These are phyloP conservation scores for Bryoerythrophyllum caledonicum DNA, from an alignment of 225 moss, liverwort and hornwort genomes.

Conservation along the genomic window DNA sequence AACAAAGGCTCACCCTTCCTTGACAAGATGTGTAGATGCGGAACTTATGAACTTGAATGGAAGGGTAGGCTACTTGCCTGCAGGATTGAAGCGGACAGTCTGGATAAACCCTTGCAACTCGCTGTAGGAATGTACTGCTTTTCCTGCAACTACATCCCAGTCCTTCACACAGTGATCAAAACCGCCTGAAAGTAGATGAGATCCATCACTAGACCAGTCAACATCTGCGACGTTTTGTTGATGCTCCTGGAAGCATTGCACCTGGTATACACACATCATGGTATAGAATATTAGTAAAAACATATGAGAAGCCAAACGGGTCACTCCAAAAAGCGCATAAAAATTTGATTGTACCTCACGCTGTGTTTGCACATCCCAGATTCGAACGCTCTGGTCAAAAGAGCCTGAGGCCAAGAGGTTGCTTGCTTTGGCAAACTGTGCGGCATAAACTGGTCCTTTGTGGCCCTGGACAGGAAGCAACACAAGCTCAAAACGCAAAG, in stretches of 20 bases:
- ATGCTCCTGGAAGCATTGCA: slow-evolving; percentile 92
- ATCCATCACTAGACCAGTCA: slow-evolving; percentile 91
- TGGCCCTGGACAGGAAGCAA: slow-evolving; percentile 64
- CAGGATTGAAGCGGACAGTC: slow-evolving; percentile 87
- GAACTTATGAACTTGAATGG: background rate
- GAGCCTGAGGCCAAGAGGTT: slow-evolving; percentile 92
- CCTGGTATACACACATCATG: slow-evolving; percentile 44
- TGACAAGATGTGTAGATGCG: slow-evolving; percentile 1
- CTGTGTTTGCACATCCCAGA: slow-evolving; percentile 90
- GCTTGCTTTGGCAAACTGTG: slow-evolving; percentile 80
- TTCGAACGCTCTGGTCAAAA: slow-evolving; percentile 84
- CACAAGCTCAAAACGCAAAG: slow-evolving; percentile 12
- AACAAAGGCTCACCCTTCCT: slow-evolving; percentile 12
- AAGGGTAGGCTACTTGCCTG: slow-evolving; percentile 49
- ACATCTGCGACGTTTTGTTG: slow-evolving; percentile 90
- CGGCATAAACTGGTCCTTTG: slow-evolving; percentile 87
- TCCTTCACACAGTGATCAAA: slow-evolving; percentile 97
- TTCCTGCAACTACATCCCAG: slow-evolving; percentile 83
- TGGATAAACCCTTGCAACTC: slow-evolving; percentile 93
- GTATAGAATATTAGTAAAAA: slow-evolving; percentile 14
- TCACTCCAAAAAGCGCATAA: slow-evolving; percentile 2
- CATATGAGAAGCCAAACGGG: slow-evolving; percentile 1
- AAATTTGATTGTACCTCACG: slow-evolving; percentile 79
- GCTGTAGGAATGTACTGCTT: slow-evolving; percentile 84
- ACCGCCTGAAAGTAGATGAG: slow-evolving; percentile 77